A percentile compares a stretch with the other conserved stretches of the same genome.
Evolutionary conservation across 257 asterid species (phyloP).

Genomic region (Nicotiana obtusifolia): DNA sequence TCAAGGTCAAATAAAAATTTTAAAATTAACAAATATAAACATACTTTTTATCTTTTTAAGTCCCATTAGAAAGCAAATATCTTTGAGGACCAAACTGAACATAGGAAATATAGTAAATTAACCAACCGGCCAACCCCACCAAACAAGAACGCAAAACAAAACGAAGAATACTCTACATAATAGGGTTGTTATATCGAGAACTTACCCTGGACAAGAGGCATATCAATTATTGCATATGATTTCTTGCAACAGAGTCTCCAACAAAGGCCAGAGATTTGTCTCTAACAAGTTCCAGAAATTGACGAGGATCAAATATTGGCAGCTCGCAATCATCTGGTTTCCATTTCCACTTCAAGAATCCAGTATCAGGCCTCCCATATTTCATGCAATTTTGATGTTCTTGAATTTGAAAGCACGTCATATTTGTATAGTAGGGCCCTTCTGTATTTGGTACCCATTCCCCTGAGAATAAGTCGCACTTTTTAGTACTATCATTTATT

Average conservation of each 20-base stretch:
- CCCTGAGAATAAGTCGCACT: conserved; percentile 64
- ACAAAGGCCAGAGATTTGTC: conserved; percentile 60
- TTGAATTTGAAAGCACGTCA: conserved; percentile 56
- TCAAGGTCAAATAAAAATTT: background rate
- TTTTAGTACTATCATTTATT: conserved; percentile 12
- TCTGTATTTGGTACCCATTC: conserved; percentile 68
- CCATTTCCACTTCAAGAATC: conserved; percentile 66
- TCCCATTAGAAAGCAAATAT: too few species aligned
- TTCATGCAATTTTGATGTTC: conserved; percentile 79
- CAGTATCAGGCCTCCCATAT: conserved; percentile 55
- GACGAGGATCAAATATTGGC: conserved; percentile 42
- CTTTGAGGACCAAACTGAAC: background rate
- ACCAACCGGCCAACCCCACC: background rate
- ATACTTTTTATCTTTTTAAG: too few species aligned
- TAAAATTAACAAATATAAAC: background rate
- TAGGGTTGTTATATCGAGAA: background rate
- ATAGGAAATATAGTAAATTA: background rate
- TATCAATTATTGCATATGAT: conserved; percentile 77
- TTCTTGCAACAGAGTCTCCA: conserved; percentile 74
- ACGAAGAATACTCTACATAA: background rate
- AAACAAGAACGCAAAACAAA: background rate
- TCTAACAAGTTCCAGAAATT: conserved; percentile 38
- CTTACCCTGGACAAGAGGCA: conserved; percentile 67
- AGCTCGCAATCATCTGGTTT: conserved; percentile 62
- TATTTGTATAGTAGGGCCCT: conserved; percentile 67